phyloP scores from a whole-genome alignment of 192 early-diverging fungal genomes.

The Entomortierella chlamydospora region DNA sequence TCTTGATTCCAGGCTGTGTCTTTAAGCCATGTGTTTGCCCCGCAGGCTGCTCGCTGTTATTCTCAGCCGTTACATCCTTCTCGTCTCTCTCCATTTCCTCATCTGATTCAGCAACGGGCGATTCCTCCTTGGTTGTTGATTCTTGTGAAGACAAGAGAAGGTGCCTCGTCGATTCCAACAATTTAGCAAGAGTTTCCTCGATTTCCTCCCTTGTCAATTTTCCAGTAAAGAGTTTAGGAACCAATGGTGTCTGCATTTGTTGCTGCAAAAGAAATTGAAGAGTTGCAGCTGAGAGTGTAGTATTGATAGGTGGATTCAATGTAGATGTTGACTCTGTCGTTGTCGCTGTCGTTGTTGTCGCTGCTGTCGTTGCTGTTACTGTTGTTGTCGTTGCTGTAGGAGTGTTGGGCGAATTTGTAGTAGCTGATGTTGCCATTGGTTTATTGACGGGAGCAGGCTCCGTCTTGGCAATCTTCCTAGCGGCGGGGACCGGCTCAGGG shows the following conservation, averaged over 20 bases:
- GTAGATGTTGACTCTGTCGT: not conserved
- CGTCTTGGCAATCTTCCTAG: slow-evolving; percentile 31
- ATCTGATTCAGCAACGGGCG: not conserved
- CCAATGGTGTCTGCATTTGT: slow-evolving; percentile 38
- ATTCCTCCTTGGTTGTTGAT: slow-evolving; percentile 8
- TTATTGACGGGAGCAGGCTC: slow-evolving; percentile 1
- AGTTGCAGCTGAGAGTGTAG: slow-evolving; percentile 38
- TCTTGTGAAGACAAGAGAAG: slow-evolving; percentile 14
- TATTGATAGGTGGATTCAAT: slow-evolving; percentile 16
- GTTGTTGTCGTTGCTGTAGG: not conserved
- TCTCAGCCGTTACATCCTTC: not conserved
- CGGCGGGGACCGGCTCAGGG: slow-evolving; percentile 27
- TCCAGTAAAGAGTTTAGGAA: slow-evolving; percentile 39
- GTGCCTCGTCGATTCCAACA: slow-evolving; percentile 45
- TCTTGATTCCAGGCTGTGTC: slow-evolving; percentile 49
- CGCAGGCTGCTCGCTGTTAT: not conserved
- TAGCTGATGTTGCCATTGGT: not conserved
- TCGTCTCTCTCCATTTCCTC: slow-evolving; percentile 1
- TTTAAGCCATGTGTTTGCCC: slow-evolving; percentile 38
- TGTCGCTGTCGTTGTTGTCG: not conserved
- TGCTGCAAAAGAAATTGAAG: slow-evolving; percentile 47
- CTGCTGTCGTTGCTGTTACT: not conserved
- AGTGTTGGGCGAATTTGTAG: too few species aligned
- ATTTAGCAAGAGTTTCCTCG: slow-evolving; percentile 26
- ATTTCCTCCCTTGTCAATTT: slow-evolving; percentile 33